Evolutionary conservation across 116 monocot genomes (phyloP), one percentile per base, ranked within the genome.

Genomic region (Phalaenopsis hybrid): DNA sequence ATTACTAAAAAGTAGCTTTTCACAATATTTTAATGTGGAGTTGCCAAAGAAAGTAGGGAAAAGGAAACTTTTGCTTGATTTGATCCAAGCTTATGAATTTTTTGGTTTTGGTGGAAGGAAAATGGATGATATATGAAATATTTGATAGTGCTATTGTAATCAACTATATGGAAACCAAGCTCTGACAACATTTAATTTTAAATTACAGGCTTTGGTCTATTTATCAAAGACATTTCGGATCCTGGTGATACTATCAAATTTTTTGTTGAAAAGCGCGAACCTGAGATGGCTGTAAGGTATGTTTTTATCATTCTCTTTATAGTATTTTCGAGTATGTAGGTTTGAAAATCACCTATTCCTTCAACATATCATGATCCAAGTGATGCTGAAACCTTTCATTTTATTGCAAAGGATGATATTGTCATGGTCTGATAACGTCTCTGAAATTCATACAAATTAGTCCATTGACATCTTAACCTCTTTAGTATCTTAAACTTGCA

Each of bases 271-370:
- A 86, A 87, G 59, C 81, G 84, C 46, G 84, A 94, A 81, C 88
- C 86, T 49, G 31, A 85, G 81, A 83, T 90, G 86, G 92, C 92
- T 78, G 77, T 90, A 41, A 92, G 92, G 94, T 94, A 83, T 72
- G 68, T 6, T 37, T 52, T 63, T 69, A 81, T 65, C 21, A 5
- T 65, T 65, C 21, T 65, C 65, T 65, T n/a, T 65, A n/a, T 65
- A 65, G n/a, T 21, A 25, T 5, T 65, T 65, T 65, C 31, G 31
- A 31, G 31, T 31, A 31, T 31, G 31, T 31, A 31, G 31, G 31
- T 31, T 31, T 31, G 0, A 31, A 31, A 31, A 31, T 31, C 0
- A 31, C 31, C 31, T 31, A 31, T 31, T 31, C 31, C 31, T 31
- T 31, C 31, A 31, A 31, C 31, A 31, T 31, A 31, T 31, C 31